Base-by-base conservation (phyloP, 2,329 filamentous ascomycete genomes). In the Lachnellula cervina region DNA sequence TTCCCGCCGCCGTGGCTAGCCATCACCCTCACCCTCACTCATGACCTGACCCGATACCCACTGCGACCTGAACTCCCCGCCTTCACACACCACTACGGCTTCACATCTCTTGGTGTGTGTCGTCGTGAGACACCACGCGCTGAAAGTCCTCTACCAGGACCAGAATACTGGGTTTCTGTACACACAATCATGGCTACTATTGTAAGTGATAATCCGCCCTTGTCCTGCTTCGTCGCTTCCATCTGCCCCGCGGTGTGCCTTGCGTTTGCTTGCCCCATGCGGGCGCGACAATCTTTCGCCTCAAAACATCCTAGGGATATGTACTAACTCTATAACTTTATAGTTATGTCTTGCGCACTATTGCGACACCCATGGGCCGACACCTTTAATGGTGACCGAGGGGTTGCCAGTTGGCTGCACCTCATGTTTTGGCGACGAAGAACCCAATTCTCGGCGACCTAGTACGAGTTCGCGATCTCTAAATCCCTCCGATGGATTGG, bases 331-430 rank as follows among this genome's bases (percentile, higher is more conserved):
- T 54, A 21, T 56, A 14, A 52, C 32, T 51, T 47, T 52, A 49
- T 79, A 87, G 84, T 74, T 87, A 68, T 86, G 83, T 69, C 77
- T 88, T 64, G 84, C 84, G 65, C 84, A 87, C 70, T 87, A 87
- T 68, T 88, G 84, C 76, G 84, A 88, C 70, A 77, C 82, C 60
- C 84, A 88, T 72, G 84, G 84, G 59, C 84, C 84, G 49, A 87
- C 84, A 47, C 84, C 84, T 49, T 71, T 88, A 56, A 86, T 88
- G 80, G 84, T 87, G 65, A 88, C 84, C 37, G 83, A 88, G 69
- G 83, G 83, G 49, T 72, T 86, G 14, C 81, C 82, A 2, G 80
- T 82, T 13, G 76, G 80, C 48, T 88, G 84, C 66, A 74, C 75
- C 55, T 74, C 77, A 63, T 88, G 84, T 67, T 80, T 77, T 66